These are phyloP conservation scores for Talaromyces borbonicus DNA, from an alignment of 495 filamentous ascomycete species.

Conservation along the genomic window DNA sequence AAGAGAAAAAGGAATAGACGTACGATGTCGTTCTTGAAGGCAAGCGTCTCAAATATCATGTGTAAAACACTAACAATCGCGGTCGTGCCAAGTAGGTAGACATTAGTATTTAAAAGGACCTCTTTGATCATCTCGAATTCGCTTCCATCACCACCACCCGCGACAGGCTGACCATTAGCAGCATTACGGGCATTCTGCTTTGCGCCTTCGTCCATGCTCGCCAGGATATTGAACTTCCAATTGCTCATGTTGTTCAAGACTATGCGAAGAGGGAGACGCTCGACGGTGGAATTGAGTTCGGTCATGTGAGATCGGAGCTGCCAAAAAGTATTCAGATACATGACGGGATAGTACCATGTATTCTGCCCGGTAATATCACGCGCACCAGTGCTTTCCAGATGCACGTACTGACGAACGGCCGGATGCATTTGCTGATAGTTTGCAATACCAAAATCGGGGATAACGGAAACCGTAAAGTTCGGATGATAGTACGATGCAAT, in stretches of 20 bases:
- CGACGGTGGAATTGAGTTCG: constrained; percentile 84
- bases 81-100: constrained; percentile 78
- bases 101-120: constrained; percentile 87
- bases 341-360: constrained; percentile 92
- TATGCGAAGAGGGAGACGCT: constrained; percentile 72
- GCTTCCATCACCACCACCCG: constrained; percentile 60
- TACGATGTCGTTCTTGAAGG: constrained; percentile 93
- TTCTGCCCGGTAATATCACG: constrained; percentile 77
- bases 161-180: constrained; percentile 50
- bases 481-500: constrained; percentile 88
- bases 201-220: constrained; percentile 75
- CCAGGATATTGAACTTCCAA: constrained; percentile 85
- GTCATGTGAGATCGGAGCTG: constrained; percentile 86
- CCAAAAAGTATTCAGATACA: constrained; percentile 96
- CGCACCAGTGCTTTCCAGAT: constrained; percentile 62
- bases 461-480: constrained; percentile 81
- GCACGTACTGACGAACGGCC: constrained; percentile 63
- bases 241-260: constrained; percentile 70
- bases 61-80: constrained; percentile 77
- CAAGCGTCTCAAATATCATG: constrained; percentile 90
- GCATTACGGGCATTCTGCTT: constrained; percentile 70
- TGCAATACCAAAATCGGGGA: constrained; percentile 67
- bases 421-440: constrained; percentile 59
- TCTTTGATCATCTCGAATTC: constrained; percentile 97
- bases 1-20: constrained; percentile 9